A percentile compares a stretch with the other conserved stretches of the same genome.
Conservation (phyloP, 345 rosid species). For the Ceriops zippeliana region DNA sequence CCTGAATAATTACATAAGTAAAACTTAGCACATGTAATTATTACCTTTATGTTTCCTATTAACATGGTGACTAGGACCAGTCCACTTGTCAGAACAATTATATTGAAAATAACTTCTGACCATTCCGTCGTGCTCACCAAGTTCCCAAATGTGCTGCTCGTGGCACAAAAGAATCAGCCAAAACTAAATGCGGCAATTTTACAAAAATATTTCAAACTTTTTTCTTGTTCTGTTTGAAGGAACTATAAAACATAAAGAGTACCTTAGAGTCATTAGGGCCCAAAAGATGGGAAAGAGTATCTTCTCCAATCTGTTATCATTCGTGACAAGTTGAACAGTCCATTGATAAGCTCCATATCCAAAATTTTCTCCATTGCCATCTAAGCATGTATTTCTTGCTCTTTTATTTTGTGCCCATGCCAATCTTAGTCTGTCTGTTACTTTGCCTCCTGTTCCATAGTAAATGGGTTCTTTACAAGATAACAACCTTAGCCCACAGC, state of each 20-base stretch:
- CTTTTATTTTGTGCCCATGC: conserved; percentile 59
- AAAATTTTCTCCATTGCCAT: conserved; percentile 41
- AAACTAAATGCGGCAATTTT: neutral
- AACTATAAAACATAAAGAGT: neutral
- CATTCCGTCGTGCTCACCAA: conserved; percentile 95
- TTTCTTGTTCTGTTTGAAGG: neutral
- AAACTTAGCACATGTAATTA: neutral
- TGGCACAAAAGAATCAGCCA: neutral
- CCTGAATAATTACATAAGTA: too few species aligned
- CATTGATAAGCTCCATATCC: conserved; percentile 87
- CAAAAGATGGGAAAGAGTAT: conserved; percentile 88
- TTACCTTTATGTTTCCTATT: conserved; percentile 95
- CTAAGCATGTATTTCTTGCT: conserved; percentile 59
- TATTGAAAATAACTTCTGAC: conserved; percentile 94
- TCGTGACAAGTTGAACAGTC: conserved; percentile 83
- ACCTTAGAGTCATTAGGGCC: conserved; percentile 99
- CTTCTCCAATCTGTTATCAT: conserved; percentile 79
- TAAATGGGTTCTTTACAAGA: conserved; percentile 71
- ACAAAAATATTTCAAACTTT: too few species aligned
- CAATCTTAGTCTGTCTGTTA: conserved; percentile 44
- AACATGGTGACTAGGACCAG: conserved; percentile 90
- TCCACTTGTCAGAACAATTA: conserved; percentile 86
- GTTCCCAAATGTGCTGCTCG: conserved; percentile 80
- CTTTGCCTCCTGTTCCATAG: conserved; percentile 58
- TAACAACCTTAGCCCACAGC: conserved; percentile 50